These are phyloP conservation scores for Boechera retrofracta DNA, from an alignment of 345 rosid species.

Conservation along the genomic window DNA sequence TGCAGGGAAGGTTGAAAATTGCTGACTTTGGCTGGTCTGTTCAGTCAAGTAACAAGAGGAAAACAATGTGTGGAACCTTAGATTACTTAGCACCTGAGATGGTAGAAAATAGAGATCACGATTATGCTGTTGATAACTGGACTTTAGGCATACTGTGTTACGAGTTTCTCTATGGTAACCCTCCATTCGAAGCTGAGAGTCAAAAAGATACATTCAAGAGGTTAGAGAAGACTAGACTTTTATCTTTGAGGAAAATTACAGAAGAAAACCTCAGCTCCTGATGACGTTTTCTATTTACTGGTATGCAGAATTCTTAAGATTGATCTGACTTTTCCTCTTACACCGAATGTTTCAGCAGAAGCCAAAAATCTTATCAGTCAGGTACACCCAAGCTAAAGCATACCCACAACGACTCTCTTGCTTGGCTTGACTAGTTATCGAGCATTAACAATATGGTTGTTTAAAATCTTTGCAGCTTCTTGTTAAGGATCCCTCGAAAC, in stretches of 20 bases:
- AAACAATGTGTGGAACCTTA: slow-evolving; percentile 95
- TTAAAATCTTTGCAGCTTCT: slow-evolving; percentile 67
- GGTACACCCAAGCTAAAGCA: slow-evolving; percentile 47
- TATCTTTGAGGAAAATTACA: slow-evolving; percentile 1
- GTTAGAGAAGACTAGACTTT: slow-evolving; percentile 42
- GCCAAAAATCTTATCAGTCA: slow-evolving; percentile 70
- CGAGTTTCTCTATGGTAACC: slow-evolving; percentile 89
- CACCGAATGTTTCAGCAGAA: slow-evolving; percentile 66
- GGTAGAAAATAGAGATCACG: slow-evolving; percentile 92
- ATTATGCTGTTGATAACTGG: slow-evolving; percentile 95
- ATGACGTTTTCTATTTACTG: background rate
- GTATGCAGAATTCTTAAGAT: slow-evolving; percentile 74
- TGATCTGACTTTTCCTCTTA: slow-evolving; percentile 77
- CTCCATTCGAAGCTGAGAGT: slow-evolving; percentile 94
- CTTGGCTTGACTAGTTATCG: slow-evolving; percentile 14
- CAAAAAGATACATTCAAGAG: slow-evolving; percentile 82
- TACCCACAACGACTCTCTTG: slow-evolving; percentile 21
- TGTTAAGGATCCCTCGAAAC: slow-evolving; percentile 79
- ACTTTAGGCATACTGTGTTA: slow-evolving; percentile 82
- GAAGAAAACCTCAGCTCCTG: slow-evolving; percentile 5
- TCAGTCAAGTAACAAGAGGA: slow-evolving; percentile 90
- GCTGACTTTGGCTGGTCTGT: slow-evolving; percentile 99
- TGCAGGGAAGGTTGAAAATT: slow-evolving; percentile 87
- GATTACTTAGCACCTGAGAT: slow-evolving; percentile 97
- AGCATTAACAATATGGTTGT: slow-evolving; percentile 11